Evolutionary conservation across 345 rosid genomes (phyloP).

Genomic region (Bruguiera parviflora): DNA sequence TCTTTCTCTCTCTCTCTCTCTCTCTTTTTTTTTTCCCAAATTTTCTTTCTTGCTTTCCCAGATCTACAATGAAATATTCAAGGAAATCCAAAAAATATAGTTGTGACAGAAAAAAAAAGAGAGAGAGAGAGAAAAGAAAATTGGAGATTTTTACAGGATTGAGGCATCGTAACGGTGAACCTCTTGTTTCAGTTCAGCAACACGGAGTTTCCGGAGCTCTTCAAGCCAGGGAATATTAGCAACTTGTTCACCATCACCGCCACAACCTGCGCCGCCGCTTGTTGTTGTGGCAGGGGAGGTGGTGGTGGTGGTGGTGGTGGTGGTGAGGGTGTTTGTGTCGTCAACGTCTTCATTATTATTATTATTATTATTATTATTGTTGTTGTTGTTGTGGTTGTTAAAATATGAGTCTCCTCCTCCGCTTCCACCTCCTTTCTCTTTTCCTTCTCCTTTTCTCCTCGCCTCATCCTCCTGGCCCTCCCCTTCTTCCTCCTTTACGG

Average conservation of each 20-base stretch:
- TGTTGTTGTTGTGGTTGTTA: not conserved
- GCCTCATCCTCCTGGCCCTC: no score
- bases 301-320: slow-evolving; percentile 24
- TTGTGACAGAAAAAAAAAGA: no score
- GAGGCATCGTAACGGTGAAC: slow-evolving; percentile 65
- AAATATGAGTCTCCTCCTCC: no score
- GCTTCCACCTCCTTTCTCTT: no score
- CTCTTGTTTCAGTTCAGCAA: slow-evolving; percentile 73
- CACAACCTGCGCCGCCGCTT: not conserved
- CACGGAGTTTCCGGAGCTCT: slow-evolving; percentile 58
- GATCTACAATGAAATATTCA: not conserved
- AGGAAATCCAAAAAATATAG: not conserved
- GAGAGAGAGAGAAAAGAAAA: not conserved
- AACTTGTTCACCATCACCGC: not conserved
- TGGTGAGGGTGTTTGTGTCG: slow-evolving; percentile 9
- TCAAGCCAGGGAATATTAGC: slow-evolving; percentile 57
- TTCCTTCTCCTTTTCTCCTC: not conserved
- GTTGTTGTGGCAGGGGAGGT: not conserved
- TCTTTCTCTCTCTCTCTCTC: no score
- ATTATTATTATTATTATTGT: not conserved
- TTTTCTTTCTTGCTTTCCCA: not conserved
- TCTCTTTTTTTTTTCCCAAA: no score
- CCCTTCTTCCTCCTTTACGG: slow-evolving; percentile 4
- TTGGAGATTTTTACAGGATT: slow-evolving; percentile 46
- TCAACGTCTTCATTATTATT: not conserved